These are phyloP conservation scores for Epichloe festucae DNA, from an alignment of 2,329 filamentous ascomycete genomes.

Conservation along the genomic window DNA sequence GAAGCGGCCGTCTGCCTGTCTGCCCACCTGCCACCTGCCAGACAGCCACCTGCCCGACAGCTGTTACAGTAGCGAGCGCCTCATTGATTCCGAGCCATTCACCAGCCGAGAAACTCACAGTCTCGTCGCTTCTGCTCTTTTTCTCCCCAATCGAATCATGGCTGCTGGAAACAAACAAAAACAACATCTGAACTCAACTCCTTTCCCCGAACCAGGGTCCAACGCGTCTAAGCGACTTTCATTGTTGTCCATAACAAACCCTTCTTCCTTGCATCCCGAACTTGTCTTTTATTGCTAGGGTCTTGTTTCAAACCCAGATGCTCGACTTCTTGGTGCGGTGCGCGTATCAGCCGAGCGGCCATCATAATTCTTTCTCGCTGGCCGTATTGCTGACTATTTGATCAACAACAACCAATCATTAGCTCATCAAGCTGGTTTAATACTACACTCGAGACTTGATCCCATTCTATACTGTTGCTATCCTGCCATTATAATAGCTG, in stretches of 20 bases:
- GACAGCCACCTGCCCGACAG: conserved; percentile 6
- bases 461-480: neutral
- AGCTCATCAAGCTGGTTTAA: too few species aligned
- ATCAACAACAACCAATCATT: too few species aligned
- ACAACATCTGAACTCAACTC: neutral
- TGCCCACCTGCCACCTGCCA: neutral
- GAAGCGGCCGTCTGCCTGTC: neutral
- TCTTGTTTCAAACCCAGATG: neutral
- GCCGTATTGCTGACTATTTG: too few species aligned
- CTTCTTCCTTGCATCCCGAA: neutral
- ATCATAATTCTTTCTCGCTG: neutral
- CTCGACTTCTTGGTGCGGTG: neutral
- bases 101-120: neutral
- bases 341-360: neutral
- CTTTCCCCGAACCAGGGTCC: neutral
- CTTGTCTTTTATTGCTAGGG: neutral
- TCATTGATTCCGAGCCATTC: neutral
- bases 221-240: neutral
- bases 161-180: neutral
- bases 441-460: neutral
- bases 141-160: neutral
- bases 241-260: neutral
- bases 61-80: neutral
- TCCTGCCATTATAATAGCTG: neutral
- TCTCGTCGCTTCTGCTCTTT: neutral